Base-by-base conservation (phyloP, 257 asterid species). In the Petunia secreta region DNA sequence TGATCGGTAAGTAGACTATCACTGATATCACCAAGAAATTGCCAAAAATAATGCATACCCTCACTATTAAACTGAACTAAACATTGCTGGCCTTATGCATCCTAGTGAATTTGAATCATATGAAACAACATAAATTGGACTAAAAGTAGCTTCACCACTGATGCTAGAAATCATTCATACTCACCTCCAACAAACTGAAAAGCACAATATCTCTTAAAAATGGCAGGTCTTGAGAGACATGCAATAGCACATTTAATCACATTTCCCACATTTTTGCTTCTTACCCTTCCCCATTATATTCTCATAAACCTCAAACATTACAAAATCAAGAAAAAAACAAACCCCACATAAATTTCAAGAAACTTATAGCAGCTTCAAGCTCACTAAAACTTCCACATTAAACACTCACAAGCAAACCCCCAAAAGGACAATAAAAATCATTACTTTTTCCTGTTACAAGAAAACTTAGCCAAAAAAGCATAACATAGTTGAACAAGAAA, bases 231-330 rank as follows among this genome's bases (percentile, higher is more conserved):
- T 63, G 10, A 63, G 8, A 63, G 8, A 11, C 77, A 73, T 6
- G 62, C 78, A 73, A 46, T 4, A 43, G 34, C 43, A 71, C 25
- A 25, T 25, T 66, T 66, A 66, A 66, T 43, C 75, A 67, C 75
- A 67, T 43, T 67, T 67, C 54, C 38, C 54, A 15, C 48, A 55
- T 5, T 4, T 14, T 55, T 14, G 14, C 77, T 68, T 36, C 68
- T 44, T 68, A 8, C 41, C 44, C 43, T 25, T 34, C 60, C 59
- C 57, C 3, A 9, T 69, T 69, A 69, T 44, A 46, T 69, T 1
- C 59, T 46, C 77, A 69, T 10, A 41, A 69, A 69, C 11, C 59
- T 40, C 62, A 73, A 73, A 73, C 36, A 73, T 5, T 11, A 50
- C 46, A 6, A 50, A 73, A 73, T 8, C 63, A 50, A 50, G 14